Base-by-base conservation (phyloP, 495 filamentous ascomycete species). In the Trichoderma parareesei region DNA sequence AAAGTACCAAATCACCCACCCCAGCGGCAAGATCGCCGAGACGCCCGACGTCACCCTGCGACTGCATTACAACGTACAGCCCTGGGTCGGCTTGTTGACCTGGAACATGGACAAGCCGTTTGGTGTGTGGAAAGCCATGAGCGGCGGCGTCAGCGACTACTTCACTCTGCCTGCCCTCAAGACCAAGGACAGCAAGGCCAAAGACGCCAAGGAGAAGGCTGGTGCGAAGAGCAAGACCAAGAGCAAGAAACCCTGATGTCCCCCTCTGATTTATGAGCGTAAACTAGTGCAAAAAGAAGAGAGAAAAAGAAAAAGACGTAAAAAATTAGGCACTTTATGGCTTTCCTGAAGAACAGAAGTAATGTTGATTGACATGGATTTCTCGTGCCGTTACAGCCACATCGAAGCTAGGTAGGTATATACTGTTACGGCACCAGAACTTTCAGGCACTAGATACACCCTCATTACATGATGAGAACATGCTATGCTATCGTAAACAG, bases 21-120 rank as follows among this genome's bases (percentile, higher is more conserved):
- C 92, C 27, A 83, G 85, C 9, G 90, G 91, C 61, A 83, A 82
- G 71, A 76, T 97, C 67, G 88, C 90, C 48, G 81, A 85, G 69
- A 77, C 76, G 27, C 75, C 78, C 46, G 89, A 96, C 77, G 90
- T 92, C 64, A 88, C 85, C 40, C 77, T 98, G 60, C 81, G 82
- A 63, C 81, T 97, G 48, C 86, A 91, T 65, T 98, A 93, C 87
- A 97, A 97, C 81, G 90, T 97, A 66, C 94, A 98, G 84, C 94
- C 94, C 42, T 97, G 93, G 91, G 91, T 98, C 27, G 94, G 94
- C 27, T 78, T 88, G 33, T 74, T 98, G 77, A 86, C 86, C 38
- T 97, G 93, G 93, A 85, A 85, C 73, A 78, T 76, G 70, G 81
- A 73, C 71, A 65, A 72, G 72, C 81, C 87, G 71, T 68, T 81